Percentiles rank a stretch among this genome's conserved stretches.
Evolutionary conservation across 1,284 basidiomycete genomes (phyloP).

Genomic region (Coriolopsis trogii): DNA sequence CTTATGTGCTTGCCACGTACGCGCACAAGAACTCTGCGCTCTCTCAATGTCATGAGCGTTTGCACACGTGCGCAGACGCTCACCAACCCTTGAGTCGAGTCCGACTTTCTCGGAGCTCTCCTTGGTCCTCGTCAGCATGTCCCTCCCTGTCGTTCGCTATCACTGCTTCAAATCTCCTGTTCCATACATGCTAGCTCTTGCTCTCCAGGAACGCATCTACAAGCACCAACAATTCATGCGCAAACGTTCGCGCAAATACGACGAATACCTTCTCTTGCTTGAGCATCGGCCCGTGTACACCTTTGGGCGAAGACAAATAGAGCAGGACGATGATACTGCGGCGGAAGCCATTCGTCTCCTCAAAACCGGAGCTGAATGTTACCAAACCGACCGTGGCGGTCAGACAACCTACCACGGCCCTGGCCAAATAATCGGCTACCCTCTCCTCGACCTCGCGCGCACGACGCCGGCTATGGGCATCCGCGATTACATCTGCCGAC

Average conservation of each 20-base stretch:
- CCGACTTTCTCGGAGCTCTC: too few species aligned
- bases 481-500: conserved; percentile 73
- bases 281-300: conserved; percentile 96
- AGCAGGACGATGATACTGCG: conserved; percentile 57
- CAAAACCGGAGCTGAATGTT: conserved; percentile 86
- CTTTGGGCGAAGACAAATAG: conserved; percentile 78
- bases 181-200: conserved; percentile 71
- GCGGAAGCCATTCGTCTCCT: conserved; percentile 71
- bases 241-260: conserved; percentile 44
- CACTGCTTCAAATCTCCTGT: conserved; percentile 76
- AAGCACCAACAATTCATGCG: conserved; percentile 60
- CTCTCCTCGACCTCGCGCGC: conserved; percentile 80
- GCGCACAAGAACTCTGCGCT: too few species aligned
- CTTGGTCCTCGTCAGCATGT: too few species aligned
- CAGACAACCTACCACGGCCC: conserved; percentile 98
- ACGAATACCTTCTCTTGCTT: conserved; percentile 72
- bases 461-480: conserved; percentile 51
- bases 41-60: too few species aligned
- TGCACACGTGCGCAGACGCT: too few species aligned
- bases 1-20: too few species aligned
- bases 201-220: conserved; percentile 73
- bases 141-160: too few species aligned
- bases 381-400: conserved; percentile 84
- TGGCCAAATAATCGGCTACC: conserved; percentile 96
- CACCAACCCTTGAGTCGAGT: too few species aligned